Conservation (phyloP, 768 basidiomycete genomes). For the Pisolithus tinctorius region DNA sequence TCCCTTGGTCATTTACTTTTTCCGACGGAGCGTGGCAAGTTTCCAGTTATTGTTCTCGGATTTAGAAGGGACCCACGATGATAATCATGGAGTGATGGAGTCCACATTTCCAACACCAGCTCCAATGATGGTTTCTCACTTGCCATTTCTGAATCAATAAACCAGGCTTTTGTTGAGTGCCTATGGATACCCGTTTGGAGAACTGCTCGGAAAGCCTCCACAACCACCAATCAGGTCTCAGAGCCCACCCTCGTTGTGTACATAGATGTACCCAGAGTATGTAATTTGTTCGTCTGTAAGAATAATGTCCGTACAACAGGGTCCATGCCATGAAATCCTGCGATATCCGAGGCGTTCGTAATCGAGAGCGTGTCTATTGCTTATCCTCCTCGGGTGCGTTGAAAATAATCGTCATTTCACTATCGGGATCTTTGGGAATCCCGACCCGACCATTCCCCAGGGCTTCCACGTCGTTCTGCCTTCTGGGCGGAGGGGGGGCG, state of each 20-base stretch:
- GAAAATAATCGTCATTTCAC: slow-evolving; percentile 17
- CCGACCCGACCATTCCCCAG: slow-evolving; percentile 17
- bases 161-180: too few species aligned
- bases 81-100: too few species aligned
- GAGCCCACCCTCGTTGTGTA: too few species aligned
- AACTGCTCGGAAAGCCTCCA: too few species aligned
- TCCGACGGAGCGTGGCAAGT: too few species aligned
- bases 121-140: too few species aligned
- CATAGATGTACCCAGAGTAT: background rate
- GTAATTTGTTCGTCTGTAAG: background rate
- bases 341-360: background rate
- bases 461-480: slow-evolving; percentile 36
- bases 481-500: slow-evolving; percentile 18
- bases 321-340: background rate
- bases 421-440: slow-evolving; percentile 9
- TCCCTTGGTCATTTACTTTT: too few species aligned
- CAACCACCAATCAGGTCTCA: background rate
- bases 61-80: too few species aligned
- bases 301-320: background rate
- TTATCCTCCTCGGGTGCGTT: slow-evolving; percentile 21
- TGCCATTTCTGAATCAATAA: too few species aligned
- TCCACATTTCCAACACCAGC: too few species aligned
- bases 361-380: background rate
- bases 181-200: too few species aligned
- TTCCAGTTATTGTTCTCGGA: too few species aligned